These are phyloP conservation scores for Gossypium bickii DNA, from an alignment of 345 rosid genomes.

Conservation along the genomic window DNA sequence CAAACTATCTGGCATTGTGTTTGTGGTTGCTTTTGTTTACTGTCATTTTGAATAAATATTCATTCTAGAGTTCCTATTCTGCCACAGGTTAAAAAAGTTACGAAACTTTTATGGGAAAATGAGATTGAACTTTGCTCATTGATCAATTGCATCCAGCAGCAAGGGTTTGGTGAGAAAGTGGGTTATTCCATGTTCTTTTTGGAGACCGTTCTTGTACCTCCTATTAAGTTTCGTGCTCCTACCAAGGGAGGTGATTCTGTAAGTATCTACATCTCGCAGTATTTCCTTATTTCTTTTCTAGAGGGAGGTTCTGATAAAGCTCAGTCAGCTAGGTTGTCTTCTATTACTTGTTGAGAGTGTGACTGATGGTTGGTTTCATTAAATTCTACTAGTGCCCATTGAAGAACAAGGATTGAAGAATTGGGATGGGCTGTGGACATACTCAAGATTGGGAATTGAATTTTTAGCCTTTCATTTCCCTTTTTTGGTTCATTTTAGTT, in stretches of 20 bases:
- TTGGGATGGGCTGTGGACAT: not conserved
- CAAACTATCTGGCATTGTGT: not conserved
- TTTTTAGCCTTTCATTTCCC: not conserved
- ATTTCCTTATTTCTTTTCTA: conserved; percentile 1
- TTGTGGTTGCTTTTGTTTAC: not conserved
- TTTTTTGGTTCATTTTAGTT: no score
- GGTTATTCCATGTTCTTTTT: conserved; percentile 74
- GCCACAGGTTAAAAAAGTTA: conserved; percentile 54
- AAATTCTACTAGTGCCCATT: not conserved
- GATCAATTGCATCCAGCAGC: conserved; percentile 69
- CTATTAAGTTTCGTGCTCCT: conserved; percentile 84
- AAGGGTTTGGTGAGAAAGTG: conserved; percentile 36
- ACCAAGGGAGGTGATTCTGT: conserved; percentile 85
- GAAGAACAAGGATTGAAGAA: not conserved
- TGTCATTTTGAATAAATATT: not conserved
- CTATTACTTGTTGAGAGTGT: not conserved
- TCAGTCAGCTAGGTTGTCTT: not conserved
- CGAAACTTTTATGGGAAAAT: conserved; percentile 73
- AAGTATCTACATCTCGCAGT: conserved; percentile 32
- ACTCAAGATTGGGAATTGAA: not conserved
- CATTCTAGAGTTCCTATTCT: conserved; percentile 9
- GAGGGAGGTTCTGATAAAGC: conserved; percentile 1
- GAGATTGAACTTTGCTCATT: conserved; percentile 73
- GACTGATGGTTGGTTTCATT: not conserved
- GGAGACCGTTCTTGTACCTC: conserved; percentile 77